Conservation (phyloP, 2,329 filamentous ascomycete genomes). For the Trichoderma atrobrunneum region DNA sequence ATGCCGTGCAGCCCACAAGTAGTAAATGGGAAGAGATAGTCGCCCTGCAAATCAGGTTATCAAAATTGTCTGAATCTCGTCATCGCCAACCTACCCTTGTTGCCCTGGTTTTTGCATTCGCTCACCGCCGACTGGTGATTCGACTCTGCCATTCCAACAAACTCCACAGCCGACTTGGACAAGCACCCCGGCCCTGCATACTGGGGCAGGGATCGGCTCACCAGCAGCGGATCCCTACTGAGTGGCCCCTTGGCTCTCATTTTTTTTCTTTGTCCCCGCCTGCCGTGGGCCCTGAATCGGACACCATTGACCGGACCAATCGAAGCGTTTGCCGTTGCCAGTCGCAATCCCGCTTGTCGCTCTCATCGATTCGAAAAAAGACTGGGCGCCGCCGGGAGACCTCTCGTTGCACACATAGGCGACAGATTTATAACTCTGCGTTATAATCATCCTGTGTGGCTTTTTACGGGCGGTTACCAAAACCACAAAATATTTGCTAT, state of each 20-base stretch:
- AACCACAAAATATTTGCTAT: conserved; percentile 12
- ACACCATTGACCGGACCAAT: conserved; percentile 11
- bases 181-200: not conserved
- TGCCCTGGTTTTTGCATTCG: not conserved
- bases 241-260: not conserved
- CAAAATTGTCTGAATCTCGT: conserved; percentile 12
- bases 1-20: not conserved
- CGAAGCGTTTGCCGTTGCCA: conserved; percentile 7
- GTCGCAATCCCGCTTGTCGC: conserved; percentile 20
- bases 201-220: conserved; percentile 10
- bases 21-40: not conserved
- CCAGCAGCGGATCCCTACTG: conserved; percentile 8
- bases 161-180: conserved; percentile 4
- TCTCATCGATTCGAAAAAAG: conserved; percentile 12
- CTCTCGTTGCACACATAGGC: not conserved
- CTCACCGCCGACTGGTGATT: conserved; percentile 19
- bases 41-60: conserved; percentile 3
- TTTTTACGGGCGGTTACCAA: not conserved
- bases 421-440: conserved; percentile 13
- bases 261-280: conserved; percentile 14
- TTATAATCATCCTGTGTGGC: conserved; percentile 1
- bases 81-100: conserved; percentile 11
- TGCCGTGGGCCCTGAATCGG: conserved; percentile 17
- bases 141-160: not conserved
- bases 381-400: conserved; percentile 1